These are phyloP conservation scores for Oryza brachyantha DNA, from an alignment of 176 grass and related monocot species.

Conservation along the genomic window DNA sequence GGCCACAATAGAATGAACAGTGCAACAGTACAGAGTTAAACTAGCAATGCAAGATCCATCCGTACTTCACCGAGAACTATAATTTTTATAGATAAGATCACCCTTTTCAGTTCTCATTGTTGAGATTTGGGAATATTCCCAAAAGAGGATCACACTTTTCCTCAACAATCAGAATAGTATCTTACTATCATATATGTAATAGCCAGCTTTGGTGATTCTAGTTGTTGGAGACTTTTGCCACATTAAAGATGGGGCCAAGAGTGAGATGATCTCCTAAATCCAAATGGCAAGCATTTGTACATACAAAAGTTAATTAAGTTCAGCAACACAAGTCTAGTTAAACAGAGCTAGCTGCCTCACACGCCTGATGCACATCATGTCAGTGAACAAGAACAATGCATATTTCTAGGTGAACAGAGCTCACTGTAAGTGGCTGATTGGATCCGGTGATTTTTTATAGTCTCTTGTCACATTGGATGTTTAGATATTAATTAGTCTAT, in stretches of 20 bases:
- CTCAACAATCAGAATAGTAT: background rate
- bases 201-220: background rate
- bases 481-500: no score
- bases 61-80: no score
- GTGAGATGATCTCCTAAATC: background rate
- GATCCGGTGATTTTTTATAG: no score
- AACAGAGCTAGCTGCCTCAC: background rate
- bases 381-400: background rate
- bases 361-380: background rate
- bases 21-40: no score
- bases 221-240: background rate
- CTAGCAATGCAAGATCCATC: no score
- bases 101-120: background rate
- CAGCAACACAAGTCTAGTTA: background rate
- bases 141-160: background rate
- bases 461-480: no score
- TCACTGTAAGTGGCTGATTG: no score
- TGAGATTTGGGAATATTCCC: background rate
- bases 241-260: background rate
- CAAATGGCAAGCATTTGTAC: background rate
- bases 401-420: background rate
- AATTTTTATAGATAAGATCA: no score
- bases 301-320: background rate
- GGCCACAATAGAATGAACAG: no score
- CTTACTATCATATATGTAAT: background rate